phyloP scores from a whole-genome alignment of 2,329 filamentous ascomycete species.

The Mycogone perniciosa region DNA sequence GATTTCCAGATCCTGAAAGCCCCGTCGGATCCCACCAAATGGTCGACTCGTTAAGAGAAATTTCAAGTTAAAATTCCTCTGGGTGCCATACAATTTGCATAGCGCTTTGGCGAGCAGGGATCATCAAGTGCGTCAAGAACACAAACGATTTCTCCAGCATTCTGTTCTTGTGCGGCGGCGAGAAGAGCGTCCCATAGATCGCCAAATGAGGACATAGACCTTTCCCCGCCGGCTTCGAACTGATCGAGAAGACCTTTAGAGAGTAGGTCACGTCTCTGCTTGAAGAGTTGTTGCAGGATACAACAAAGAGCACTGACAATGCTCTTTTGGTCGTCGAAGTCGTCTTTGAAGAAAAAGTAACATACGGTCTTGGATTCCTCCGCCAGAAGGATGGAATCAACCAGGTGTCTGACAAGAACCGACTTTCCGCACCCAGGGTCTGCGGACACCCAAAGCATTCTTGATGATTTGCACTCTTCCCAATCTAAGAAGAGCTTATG shows the following conservation, averaged over 20 bases:
- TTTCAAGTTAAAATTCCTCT: conserved; percentile 22
- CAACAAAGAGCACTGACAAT: conserved; percentile 25
- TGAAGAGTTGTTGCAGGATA: conserved; percentile 34
- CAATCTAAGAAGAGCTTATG: conserved; percentile 11
- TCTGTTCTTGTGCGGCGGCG: conserved; percentile 5
- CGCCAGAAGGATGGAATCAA: conserved; percentile 23
- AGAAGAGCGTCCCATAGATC: conserved; percentile 28
- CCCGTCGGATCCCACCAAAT: conserved; percentile 19
- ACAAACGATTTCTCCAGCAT: conserved; percentile 24
- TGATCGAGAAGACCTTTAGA: conserved; percentile 16
- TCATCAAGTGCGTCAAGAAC: conserved; percentile 36
- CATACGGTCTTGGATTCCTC: conserved; percentile 21
- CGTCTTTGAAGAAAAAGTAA: conserved; percentile 42
- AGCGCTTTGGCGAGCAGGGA: conserved; percentile 20
- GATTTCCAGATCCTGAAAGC: conserved; percentile 13
- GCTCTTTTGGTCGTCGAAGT: conserved; percentile 30
- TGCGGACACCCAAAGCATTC: conserved; percentile 28
- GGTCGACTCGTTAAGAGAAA: conserved; percentile 31
- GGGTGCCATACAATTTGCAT: conserved; percentile 19
- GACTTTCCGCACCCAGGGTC: conserved; percentile 40
- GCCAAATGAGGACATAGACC: conserved; percentile 17
- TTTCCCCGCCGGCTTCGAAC: conserved; percentile 16
- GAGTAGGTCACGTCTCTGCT: conserved; percentile 17
- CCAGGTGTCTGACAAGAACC: conserved; percentile 31
- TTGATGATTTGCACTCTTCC: neutral